These are phyloP conservation scores for Pythium chondricola DNA, from an alignment of 352 stramenopile species.

Conservation along the genomic window DNA sequence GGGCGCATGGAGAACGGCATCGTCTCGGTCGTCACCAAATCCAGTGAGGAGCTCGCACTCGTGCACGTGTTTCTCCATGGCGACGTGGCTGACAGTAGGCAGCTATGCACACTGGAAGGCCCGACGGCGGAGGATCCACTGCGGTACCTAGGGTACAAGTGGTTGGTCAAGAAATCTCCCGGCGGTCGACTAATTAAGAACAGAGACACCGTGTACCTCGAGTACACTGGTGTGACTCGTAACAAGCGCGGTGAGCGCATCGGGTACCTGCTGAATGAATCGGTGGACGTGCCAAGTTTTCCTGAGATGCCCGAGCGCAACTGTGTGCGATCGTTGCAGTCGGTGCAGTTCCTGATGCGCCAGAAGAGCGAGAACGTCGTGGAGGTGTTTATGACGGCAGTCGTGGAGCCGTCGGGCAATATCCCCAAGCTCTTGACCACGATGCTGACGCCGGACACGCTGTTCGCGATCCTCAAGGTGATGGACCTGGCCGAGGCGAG, in stretches of 20 bases:
- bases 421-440: slow-evolving; percentile 37
- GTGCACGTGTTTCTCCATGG: slow-evolving; percentile 51
- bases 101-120: slow-evolving; percentile 45
- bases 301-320: slow-evolving; percentile 42
- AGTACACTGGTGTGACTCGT: slow-evolving; percentile 40
- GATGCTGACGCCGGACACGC: slow-evolving; percentile 32
- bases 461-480: slow-evolving; percentile 41
- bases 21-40: slow-evolving; percentile 44
- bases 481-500: slow-evolving; percentile 50
- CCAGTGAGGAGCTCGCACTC: slow-evolving; percentile 46
- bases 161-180: slow-evolving; percentile 44
- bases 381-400: slow-evolving; percentile 61
- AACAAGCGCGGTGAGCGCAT: slow-evolving; percentile 31
- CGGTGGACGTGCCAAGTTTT: slow-evolving; percentile 46
- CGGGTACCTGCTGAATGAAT: slow-evolving; percentile 64
- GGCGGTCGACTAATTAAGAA: slow-evolving; percentile 38
- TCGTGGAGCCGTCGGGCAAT: slow-evolving; percentile 35
- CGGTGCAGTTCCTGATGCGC: slow-evolving; percentile 49
- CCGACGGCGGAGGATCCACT: slow-evolving; percentile 36
- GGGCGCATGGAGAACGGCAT: slow-evolving; percentile 51
- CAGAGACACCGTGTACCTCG: slow-evolving; percentile 51
- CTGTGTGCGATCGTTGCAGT: slow-evolving; percentile 45
- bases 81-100: slow-evolving; percentile 55
- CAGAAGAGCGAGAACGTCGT: slow-evolving; percentile 44
- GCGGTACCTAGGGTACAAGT: slow-evolving; percentile 64